Evolutionary conservation across 139 green algal species (phyloP).

Genomic region (Medakamo hakoo): DNA sequence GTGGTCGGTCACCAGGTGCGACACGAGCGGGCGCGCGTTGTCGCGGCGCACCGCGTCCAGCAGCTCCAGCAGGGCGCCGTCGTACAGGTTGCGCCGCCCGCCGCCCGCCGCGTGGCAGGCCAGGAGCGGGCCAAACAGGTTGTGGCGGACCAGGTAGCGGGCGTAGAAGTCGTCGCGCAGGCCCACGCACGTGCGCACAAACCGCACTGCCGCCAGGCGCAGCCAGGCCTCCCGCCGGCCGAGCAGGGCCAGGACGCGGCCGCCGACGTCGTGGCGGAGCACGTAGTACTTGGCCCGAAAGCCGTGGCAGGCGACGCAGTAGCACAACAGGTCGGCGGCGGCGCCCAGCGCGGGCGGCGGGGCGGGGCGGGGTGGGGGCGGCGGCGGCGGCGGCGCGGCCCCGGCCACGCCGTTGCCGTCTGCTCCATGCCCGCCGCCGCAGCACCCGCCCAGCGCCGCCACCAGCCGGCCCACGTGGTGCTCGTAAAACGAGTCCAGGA

Average conservation of each 20-base stretch:
- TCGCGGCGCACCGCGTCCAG: slow-evolving; percentile 48
- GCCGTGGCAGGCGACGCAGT: slow-evolving; percentile 75
- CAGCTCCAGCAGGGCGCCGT: slow-evolving; percentile 20
- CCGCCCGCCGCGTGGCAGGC: slow-evolving; percentile 68
- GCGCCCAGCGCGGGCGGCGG: slow-evolving; percentile 34
- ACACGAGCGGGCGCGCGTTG: slow-evolving; percentile 60
- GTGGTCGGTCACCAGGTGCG: slow-evolving; percentile 27
- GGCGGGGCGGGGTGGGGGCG: background rate
- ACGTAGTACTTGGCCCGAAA: slow-evolving; percentile 79
- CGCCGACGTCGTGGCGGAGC: slow-evolving; percentile 31
- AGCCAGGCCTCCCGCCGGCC: slow-evolving; percentile 67
- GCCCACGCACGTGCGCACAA: slow-evolving; percentile 73
- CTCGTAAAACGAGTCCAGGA: slow-evolving; percentile 94
- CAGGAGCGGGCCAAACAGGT: slow-evolving; percentile 71
- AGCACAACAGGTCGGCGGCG: slow-evolving; percentile 87
- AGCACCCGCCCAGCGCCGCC: slow-evolving; percentile 4
- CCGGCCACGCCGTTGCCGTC: background rate
- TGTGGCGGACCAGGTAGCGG: slow-evolving; percentile 49
- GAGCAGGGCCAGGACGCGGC: slow-evolving; percentile 70
- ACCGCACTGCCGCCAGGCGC: slow-evolving; percentile 70
- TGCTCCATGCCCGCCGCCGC: background rate
- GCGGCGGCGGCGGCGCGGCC: background rate
- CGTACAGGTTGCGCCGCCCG: slow-evolving; percentile 25
- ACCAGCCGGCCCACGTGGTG: slow-evolving; percentile 52
- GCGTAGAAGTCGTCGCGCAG: slow-evolving; percentile 69